Base-by-base conservation (phyloP, 768 basidiomycete genomes). In the Paxillus rubicundulus region DNA sequence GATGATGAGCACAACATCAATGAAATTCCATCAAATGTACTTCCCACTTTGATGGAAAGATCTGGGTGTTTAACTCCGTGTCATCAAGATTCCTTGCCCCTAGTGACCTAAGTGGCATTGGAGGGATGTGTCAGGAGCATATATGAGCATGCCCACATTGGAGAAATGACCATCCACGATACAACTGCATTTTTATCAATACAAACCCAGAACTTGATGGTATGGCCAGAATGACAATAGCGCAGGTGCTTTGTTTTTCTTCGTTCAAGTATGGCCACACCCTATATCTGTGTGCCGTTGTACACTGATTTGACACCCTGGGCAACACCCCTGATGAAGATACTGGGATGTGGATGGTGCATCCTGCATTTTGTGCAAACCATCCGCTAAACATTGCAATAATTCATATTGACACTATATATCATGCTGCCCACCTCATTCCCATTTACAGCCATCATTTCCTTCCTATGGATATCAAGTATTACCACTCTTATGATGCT, bases 361-460 rank as follows among this genome's bases (percentile, higher is more conserved):
- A 34, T 9, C 67, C 61, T 12, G 12, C 39, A 0, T 20, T 20
- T n/a, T 27, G 37, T 39, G 41, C 39, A 42, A 4, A 62, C 52
- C 30, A 3, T 32, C 9, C 9, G 7, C 30, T 9, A 32, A 2
- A 32, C 30, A 32, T 32, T 12, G 30, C 30, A 9, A 47, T 70
- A 5, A 61, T 71, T 21, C 65, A 69, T 30, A 9, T 72, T 2
- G 50, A 72, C 10, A 50, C 50, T 2, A 67, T 74, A 32, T 45
- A 65, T 21, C 65, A 66, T 3, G 63, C 56, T 2, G 67, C 69
- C 0, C 72, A 73, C 47, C 59, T 72, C 0, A 55, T 69, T 44
- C 56, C 54, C 7, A 54, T 67, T 27, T 66, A 57, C 41, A 67
- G 65, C 9, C 21, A 46, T 10, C 24, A 43, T 1, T 49, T 42